Evolutionary conservation across 225 moss, liverwort and hornwort genomes (phyloP).

Genomic region (Bryum argenteum): DNA sequence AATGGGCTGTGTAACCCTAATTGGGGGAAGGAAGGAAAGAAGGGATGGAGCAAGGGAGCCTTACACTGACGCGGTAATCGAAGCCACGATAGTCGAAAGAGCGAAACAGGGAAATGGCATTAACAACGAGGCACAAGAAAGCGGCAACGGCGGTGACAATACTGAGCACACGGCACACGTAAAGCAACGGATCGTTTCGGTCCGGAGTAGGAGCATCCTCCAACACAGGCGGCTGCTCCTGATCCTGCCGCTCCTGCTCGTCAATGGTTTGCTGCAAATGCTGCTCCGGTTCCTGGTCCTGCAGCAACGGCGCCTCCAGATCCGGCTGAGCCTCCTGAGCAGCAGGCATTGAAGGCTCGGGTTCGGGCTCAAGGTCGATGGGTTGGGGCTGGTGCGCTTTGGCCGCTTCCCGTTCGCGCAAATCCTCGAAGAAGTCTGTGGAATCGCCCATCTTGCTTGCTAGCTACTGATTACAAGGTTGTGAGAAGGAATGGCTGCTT

Average conservation of each 20-base stretch:
- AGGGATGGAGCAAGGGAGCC: too few species aligned
- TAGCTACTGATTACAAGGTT: too few species aligned
- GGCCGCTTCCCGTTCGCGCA: constrained; percentile 34
- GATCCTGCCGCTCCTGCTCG: constrained; percentile 25
- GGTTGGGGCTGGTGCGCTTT: constrained; percentile 1
- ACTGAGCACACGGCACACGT: constrained; percentile 51
- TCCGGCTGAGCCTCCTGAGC: constrained; percentile 15
- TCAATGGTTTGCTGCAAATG: not conserved
- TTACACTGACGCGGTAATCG: constrained; percentile 73
- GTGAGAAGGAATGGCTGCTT: too few species aligned
- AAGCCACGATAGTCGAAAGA: constrained; percentile 77
- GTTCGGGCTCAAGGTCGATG: not conserved
- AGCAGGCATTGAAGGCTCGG: not conserved
- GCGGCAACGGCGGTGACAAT: constrained; percentile 60
- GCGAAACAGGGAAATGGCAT: constrained; percentile 71
- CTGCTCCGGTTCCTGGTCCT: constrained; percentile 23
- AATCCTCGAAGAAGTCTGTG: constrained; percentile 45
- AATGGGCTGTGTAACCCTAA: too few species aligned
- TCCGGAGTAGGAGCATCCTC: constrained; percentile 32
- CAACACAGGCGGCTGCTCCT: constrained; percentile 34
- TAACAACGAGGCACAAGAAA: constrained; percentile 68
- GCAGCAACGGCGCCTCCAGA: constrained; percentile 54
- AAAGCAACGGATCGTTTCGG: constrained; percentile 41
- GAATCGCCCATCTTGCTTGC: constrained; percentile 28
- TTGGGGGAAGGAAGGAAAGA: not conserved